Evolutionary conservation across 1,139 yeast species (phyloP).

Genomic region (Zhuliangozyma blackwelliae): DNA sequence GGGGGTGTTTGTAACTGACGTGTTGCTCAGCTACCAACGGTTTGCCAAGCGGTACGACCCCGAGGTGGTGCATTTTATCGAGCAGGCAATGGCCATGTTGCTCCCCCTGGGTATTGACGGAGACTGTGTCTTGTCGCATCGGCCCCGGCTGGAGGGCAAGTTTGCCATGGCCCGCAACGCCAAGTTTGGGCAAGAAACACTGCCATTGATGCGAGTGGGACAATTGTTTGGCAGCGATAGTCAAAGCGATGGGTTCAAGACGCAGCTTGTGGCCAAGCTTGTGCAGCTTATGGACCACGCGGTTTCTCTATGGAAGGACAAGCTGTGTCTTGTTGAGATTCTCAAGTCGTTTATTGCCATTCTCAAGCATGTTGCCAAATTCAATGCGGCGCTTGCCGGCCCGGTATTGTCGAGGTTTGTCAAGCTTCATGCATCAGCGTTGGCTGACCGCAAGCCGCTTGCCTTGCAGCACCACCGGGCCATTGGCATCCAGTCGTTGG

Average conservation of each 20-base stretch:
- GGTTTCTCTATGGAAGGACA: slow-evolving; percentile 56
- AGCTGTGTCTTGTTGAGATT: slow-evolving; percentile 59
- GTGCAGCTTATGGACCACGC: slow-evolving; percentile 26
- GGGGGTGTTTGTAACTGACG: slow-evolving; percentile 60
- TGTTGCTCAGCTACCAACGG: slow-evolving; percentile 68
- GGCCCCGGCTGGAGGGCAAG: neutral
- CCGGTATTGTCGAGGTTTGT: slow-evolving; percentile 46
- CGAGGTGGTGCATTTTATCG: slow-evolving; percentile 63
- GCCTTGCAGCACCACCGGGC: slow-evolving; percentile 86
- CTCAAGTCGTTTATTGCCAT: slow-evolving; percentile 28
- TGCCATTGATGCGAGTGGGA: too few relatives aligned
- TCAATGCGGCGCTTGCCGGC: slow-evolving; percentile 21
- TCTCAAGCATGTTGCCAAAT: slow-evolving; percentile 36
- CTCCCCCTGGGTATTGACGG: too few relatives aligned
- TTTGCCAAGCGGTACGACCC: slow-evolving; percentile 79
- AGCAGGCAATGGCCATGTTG: slow-evolving; percentile 29
- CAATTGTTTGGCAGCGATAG: neutral
- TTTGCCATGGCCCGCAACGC: slow-evolving; percentile 5
- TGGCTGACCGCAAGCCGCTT: slow-evolving; percentile 61
- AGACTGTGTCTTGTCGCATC: too few relatives aligned
- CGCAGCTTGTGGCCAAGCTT: slow-evolving; percentile 27
- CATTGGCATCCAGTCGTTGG: slow-evolving; percentile 75
- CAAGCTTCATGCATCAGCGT: slow-evolving; percentile 38
- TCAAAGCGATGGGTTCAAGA: slow-evolving; percentile 20
- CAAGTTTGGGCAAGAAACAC: neutral